Evolutionary conservation across 257 asterid genomes (phyloP).

Genomic region (Plantago major): DNA sequence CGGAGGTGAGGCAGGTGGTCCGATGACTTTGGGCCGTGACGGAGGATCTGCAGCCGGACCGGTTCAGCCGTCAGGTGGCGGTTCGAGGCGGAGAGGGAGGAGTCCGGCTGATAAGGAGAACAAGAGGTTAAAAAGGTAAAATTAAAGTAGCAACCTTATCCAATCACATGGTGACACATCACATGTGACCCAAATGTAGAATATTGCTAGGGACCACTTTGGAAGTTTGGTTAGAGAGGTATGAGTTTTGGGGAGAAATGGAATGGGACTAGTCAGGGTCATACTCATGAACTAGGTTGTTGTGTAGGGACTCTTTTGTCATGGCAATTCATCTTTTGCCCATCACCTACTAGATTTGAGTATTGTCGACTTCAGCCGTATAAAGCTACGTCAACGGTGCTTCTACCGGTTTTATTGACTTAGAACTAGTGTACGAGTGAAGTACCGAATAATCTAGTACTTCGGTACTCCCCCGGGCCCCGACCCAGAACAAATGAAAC

Average conservation of each 20-base stretch:
- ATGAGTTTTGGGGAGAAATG: slow-evolving; percentile 9
- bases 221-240: slow-evolving; percentile 10
- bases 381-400: too few relatives aligned
- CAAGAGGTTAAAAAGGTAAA: slow-evolving; percentile 89
- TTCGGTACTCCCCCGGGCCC: too few relatives aligned
- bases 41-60: slow-evolving; percentile 48
- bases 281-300: slow-evolving; percentile 11
- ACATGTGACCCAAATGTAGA: slow-evolving; percentile 6
- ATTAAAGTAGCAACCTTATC: slow-evolving; percentile 12
- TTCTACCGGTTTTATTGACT: too few relatives aligned
- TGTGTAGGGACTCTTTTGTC: slow-evolving; percentile 16
- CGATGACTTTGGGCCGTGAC: slow-evolving; percentile 52
- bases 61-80: slow-evolving; percentile 49
- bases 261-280: slow-evolving; percentile 21
- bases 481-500: too few relatives aligned
- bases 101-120: slow-evolving; percentile 94
- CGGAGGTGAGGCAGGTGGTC: slow-evolving; percentile 62
- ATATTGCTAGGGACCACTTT: slow-evolving; percentile 19
- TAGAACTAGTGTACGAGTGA: too few relatives aligned
- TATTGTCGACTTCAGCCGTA: too few relatives aligned
- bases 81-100: slow-evolving; percentile 79
- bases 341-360: too few relatives aligned
- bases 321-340: too few relatives aligned
- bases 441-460: too few relatives aligned
- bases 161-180: slow-evolving; percentile 29